phyloP scores from a whole-genome alignment of 192 early-diverging fungal species.

The Coemansia sp. region DNA sequence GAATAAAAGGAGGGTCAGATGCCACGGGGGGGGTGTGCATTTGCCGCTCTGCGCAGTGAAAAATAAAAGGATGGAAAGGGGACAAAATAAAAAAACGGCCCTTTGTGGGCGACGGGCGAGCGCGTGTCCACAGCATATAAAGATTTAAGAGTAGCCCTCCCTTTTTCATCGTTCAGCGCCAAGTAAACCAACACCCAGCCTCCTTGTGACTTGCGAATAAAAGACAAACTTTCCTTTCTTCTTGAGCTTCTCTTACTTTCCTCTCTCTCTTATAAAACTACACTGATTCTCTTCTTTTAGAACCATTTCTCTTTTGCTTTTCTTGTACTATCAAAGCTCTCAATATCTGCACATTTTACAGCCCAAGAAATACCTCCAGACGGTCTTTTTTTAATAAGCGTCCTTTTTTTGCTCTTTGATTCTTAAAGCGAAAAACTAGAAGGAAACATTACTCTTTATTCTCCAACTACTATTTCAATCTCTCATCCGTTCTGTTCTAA shows the following conservation, averaged over 20 bases:
- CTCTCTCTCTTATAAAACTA: constrained; percentile 2
- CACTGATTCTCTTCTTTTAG: neutral
- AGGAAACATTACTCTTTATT: no score
- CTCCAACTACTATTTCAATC: no score
- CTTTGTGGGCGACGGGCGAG: constrained; percentile 3
- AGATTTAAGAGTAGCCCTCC: neutral
- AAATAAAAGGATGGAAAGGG: constrained; percentile 7
- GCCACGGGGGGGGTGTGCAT: neutral
- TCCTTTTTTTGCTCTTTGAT: no score
- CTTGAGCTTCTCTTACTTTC: constrained; percentile 2
- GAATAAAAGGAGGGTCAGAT: neutral
- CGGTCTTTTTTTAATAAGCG: neutral
- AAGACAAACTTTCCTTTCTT: constrained; percentile 12
- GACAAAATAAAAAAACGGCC: neutral
- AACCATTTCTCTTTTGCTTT: neutral
- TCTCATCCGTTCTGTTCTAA: no score
- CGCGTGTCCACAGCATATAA: constrained; percentile 22
- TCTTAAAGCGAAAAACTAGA: no score
- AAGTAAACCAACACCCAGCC: constrained; percentile 3
- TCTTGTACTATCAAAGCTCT: neutral
- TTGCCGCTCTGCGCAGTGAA: constrained; percentile 2
- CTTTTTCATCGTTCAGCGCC: neutral
- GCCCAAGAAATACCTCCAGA: no score
- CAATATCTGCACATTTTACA: neutral
- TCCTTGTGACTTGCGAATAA: constrained; percentile 20